Percentiles rank a stretch among this genome's conserved stretches.
Evolutionary conservation across 2,329 filamentous ascomycete genomes (phyloP).

Genomic region (Stylonectria norvegica): DNA sequence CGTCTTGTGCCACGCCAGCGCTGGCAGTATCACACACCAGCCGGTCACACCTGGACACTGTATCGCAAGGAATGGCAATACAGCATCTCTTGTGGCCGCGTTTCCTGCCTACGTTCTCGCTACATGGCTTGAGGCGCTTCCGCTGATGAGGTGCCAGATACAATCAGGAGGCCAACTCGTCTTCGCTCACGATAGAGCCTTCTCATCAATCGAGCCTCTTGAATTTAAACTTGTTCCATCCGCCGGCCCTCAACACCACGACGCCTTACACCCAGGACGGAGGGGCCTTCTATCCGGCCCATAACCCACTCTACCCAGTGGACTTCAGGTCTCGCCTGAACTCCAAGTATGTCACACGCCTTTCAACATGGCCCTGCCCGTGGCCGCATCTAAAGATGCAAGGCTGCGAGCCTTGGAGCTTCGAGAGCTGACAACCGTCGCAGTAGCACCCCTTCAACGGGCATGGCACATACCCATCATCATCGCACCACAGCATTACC

Average conservation of each 20-base stretch:
- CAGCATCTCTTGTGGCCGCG: constrained; percentile 27
- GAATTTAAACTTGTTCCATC: constrained; percentile 51
- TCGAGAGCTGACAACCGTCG: constrained; percentile 16
- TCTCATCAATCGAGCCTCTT: constrained; percentile 49
- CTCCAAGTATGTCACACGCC: constrained; percentile 47
- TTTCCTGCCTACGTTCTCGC: constrained; percentile 22
- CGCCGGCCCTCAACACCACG: constrained; percentile 44
- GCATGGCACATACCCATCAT: constrained; percentile 55
- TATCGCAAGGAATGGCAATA: constrained; percentile 31
- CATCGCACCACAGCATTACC: constrained; percentile 48
- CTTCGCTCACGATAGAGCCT: constrained; percentile 53
- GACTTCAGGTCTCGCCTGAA: constrained; percentile 54
- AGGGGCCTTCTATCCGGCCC: constrained; percentile 46
- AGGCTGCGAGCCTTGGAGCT: constrained; percentile 5
- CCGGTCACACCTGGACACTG: constrained; percentile 28
- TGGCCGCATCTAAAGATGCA: constrained; percentile 4
- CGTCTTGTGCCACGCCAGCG: constrained; percentile 25
- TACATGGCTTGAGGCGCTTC: constrained; percentile 19
- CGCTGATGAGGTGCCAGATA: constrained; percentile 44
- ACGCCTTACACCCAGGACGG: constrained; percentile 50
- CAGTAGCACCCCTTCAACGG: constrained; percentile 49
- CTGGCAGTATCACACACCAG: constrained; percentile 28
- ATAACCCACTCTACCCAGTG: constrained; percentile 46
- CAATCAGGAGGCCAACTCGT: constrained; percentile 50
- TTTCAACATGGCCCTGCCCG: too few species aligned